Percentiles rank a stretch among this genome's conserved stretches.
phyloP scores from a whole-genome alignment of 176 grass and related monocot genomes.

The Carex pumila region DNA sequence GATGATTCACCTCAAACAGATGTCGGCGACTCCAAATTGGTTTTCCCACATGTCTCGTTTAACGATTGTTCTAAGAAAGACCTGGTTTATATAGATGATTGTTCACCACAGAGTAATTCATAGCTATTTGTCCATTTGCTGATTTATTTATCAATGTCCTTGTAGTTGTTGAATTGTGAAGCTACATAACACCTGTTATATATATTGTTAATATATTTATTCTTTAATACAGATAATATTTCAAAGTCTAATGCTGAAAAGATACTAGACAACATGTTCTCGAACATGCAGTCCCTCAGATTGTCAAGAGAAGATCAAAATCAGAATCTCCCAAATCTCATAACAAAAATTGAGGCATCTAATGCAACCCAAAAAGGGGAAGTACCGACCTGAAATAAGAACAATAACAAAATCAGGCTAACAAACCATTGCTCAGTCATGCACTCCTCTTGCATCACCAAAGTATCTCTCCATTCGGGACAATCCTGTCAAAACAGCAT shows the following conservation, averaged over 20 bases:
- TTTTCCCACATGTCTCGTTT: conserved; percentile 13
- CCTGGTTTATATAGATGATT: conserved; percentile 6
- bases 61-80: conserved; percentile 35
- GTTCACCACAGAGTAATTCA: conserved; percentile 31
- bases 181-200: neutral
- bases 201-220: neutral
- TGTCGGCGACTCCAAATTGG: conserved; percentile 34
- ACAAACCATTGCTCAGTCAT: conserved; percentile 47
- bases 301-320: conserved; percentile 49
- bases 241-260: conserved; percentile 43
- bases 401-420: conserved; percentile 26
- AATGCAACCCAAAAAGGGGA: conserved; percentile 22
- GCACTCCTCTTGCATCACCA: conserved; percentile 26
- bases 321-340: conserved; percentile 29
- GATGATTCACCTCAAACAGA: neutral
- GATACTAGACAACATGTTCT: conserved; percentile 57
- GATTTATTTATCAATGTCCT: conserved; percentile 19
- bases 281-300: conserved; percentile 70
- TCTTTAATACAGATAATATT: conserved; percentile 36
- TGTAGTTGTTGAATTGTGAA: neutral
- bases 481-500: conserved; percentile 28
- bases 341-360: conserved; percentile 34
- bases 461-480: conserved; percentile 21
- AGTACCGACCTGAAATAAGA: conserved; percentile 33
- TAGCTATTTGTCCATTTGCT: conserved; percentile 12